A percentile compares a stretch with the other conserved stretches of the same genome.
Evolutionary conservation across 495 filamentous ascomycete species (phyloP).

Genomic region (Aspergillus haitiensis): DNA sequence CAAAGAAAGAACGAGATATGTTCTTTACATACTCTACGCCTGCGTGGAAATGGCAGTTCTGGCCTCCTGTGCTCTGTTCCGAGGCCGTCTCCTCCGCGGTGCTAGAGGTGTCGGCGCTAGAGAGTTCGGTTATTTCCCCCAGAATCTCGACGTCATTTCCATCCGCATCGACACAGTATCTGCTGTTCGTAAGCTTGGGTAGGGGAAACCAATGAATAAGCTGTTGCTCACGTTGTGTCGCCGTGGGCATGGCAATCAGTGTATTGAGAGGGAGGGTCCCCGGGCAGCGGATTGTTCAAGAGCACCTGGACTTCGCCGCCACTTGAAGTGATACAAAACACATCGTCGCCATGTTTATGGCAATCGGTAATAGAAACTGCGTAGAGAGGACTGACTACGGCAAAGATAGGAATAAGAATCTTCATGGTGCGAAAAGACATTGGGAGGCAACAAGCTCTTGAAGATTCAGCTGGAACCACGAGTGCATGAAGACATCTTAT

Average conservation of each 20-base stretch:
- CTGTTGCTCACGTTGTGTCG: constrained; percentile 41
- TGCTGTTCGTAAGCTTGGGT: constrained; percentile 12
- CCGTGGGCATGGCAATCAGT: constrained; percentile 54
- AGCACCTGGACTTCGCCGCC: constrained; percentile 43
- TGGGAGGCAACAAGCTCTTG: too few relatives aligned
- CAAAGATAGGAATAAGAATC: constrained; percentile 3
- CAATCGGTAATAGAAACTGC: constrained; percentile 41
- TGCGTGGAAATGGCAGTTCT: constrained; percentile 63
- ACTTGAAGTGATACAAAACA: constrained; percentile 42
- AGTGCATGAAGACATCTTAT: background rate
- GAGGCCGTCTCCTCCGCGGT: constrained; percentile 14
- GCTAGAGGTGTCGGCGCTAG: constrained; percentile 17
- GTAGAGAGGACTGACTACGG: background rate
- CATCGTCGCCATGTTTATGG: constrained; percentile 38
- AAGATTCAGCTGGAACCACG: background rate
- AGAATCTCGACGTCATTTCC: constrained; percentile 48
- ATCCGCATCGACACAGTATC: constrained; percentile 49
- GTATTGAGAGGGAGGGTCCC: constrained; percentile 46
- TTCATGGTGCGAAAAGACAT: constrained; percentile 4
- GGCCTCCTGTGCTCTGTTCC: constrained; percentile 2
- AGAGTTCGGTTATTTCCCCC: constrained; percentile 26
- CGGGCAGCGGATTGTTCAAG: constrained; percentile 39
- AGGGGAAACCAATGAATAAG: background rate
- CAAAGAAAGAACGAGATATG: background rate
- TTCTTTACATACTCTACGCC: constrained; percentile 55